Conservation (phyloP, 192 early-diverging fungal genomes). For the Neocallimastix lanati region DNA sequence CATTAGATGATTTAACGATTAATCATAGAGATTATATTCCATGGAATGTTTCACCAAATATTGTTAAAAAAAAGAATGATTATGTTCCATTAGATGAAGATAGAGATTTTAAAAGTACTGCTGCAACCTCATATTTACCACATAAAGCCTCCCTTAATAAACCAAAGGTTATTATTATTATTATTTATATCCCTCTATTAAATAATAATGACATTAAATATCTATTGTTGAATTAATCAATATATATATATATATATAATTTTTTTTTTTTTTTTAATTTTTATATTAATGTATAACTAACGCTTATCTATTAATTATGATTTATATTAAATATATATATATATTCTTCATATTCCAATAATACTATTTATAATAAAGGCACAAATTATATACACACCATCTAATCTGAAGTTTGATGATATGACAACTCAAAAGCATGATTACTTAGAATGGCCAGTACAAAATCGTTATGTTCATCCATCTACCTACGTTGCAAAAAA, state of each 20-base stretch:
- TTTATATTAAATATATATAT: too few relatives aligned
- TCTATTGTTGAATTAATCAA: too few relatives aligned
- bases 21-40: background rate
- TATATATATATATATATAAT: too few relatives aligned
- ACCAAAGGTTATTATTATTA: too few relatives aligned
- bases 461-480: background rate
- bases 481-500: background rate
- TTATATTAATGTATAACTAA: too few relatives aligned
- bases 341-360: too few relatives aligned
- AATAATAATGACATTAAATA: too few relatives aligned
- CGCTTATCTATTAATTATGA: too few relatives aligned
- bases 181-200: too few relatives aligned
- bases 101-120: background rate
- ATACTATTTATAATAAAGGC: too few relatives aligned
- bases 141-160: too few relatives aligned
- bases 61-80: background rate
- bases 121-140: background rate
- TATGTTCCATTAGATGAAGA: background rate
- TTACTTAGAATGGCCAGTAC: background rate
- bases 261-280: too few relatives aligned
- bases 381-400: background rate
- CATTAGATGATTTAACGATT: background rate
- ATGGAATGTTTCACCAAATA: background rate
- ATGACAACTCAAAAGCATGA: background rate
- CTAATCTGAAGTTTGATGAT: background rate